Conservation (phyloP, 2,329 filamentous ascomycete genomes). For the Thielaviopsis ethacetica region DNA sequence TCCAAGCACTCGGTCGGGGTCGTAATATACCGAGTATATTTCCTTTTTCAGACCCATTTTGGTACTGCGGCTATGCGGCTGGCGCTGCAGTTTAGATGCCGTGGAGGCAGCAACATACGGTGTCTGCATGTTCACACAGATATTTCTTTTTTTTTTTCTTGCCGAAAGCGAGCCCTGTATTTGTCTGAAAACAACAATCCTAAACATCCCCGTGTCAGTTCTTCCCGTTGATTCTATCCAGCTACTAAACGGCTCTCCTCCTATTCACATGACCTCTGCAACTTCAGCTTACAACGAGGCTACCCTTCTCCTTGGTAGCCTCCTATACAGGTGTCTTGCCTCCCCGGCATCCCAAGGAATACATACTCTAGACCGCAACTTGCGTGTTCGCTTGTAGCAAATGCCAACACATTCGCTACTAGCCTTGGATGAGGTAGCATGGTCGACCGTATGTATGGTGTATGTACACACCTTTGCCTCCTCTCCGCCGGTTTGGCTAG, state of each 20-base stretch:
- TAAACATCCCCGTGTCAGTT: not conserved
- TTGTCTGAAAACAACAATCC: too few relatives aligned
- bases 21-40: too few relatives aligned
- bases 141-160: too few relatives aligned
- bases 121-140: too few relatives aligned
- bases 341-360: not conserved
- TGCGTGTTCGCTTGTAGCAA: not conserved
- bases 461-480: not conserved
- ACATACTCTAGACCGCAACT: not conserved
- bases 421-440: not conserved
- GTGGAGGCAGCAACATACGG: too few relatives aligned
- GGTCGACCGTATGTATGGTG: not conserved
- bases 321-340: not conserved
- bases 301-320: not conserved
- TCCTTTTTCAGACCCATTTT: too few relatives aligned
- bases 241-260: not conserved
- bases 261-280: not conserved
- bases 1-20: too few relatives aligned
- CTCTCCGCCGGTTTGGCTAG: not conserved
- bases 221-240: not conserved
- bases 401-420: not conserved
- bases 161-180: too few relatives aligned
- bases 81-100: too few relatives aligned
- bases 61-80: too few relatives aligned
- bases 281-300: not conserved